Evolutionary conservation across 768 basidiomycete species (phyloP), one percentile per base, ranked within the genome.

Genomic region (Tephrocybe sp.): DNA sequence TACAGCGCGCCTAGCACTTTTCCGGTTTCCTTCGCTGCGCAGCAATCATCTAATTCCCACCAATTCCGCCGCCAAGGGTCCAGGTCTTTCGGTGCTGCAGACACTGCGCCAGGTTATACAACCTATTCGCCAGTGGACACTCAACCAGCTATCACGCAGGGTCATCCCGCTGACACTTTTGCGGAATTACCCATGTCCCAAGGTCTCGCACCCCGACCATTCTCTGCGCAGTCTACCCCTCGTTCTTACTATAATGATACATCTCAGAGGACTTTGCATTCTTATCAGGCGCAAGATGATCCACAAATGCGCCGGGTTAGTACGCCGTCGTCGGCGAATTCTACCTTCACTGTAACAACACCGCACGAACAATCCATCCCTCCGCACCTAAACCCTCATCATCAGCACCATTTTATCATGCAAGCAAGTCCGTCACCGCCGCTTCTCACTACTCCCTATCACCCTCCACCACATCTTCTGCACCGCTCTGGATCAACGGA

Each of bases 371-470:
- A 49, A 28, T 22, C 27, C 3, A 27, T 37, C 4, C 24, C 44
- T 30, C 30, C 52, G 40, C 34, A 40, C 25, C 18, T 37, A 5
- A 22, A 49, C 18, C 19, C 24, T 13, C 51, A 37, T 12, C 54
- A 47, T 15, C 55, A 52, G 22, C 50, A 56, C n/a, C 54, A 53
- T n/a, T 54, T 49, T 30, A 22, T 42, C 30, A 35, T 49, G 18
- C 51, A 54, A 34, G 26, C 39, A 22, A 55, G 58, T 12, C 57
- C 57, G 19, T 64, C 64, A 15, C 61, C 61, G 9, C 65, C 64
- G 5, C 58, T 66, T 22, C 49, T 68, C 35, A 64, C 61, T 11
- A 63, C 62, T 6, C 60, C 65, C 3, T 66, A 67, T 42, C 60
- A 62, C 39, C 61, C 63, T 4, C 56, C 56, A 15, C 46, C 57